Evolutionary conservation across 1,284 basidiomycete genomes (phyloP), one percentile per base, ranked within the genome.

Genomic region (Ustanciosporium gigantosporum): DNA sequence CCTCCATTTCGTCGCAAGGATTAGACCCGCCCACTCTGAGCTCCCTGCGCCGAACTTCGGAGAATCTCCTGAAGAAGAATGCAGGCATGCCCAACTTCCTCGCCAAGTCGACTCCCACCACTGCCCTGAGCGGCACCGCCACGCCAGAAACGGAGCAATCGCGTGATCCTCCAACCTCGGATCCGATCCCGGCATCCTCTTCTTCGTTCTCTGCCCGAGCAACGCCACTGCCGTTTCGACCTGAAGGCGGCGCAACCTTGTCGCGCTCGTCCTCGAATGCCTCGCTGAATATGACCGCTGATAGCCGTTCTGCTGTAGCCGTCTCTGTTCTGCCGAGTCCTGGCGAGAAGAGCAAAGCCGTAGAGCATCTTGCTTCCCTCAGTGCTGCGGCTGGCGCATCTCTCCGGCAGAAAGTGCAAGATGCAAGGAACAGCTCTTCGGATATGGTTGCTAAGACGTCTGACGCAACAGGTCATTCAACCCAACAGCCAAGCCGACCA

Each of bases 341-440:
- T 25, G 13, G 39, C 31, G 53, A 64, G 16, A 59, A 59, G 45
- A 66, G 62, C 45, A 66, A 66, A 39, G 62, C 62, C 7, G 51
- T 66, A 47, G 53, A 67, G 32, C 65, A 62, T 24, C 49, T 68
- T 11, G 52, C 65, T 16, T 70, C 68, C 5, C 60, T 70, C 25
- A 70, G 53, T 24, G 65, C 61, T 5, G 65, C 68, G 8, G 56
- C 65, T 25, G 65, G 65, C 15, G 65, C 60, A 22, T 55, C 67
- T 2, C 49, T 69, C 43, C 46, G 42, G 4, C 55, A 57, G 21
- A 46, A 24, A 20, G 49, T 53, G n/a, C n/a, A n/a, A n/a, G n/a
- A n/a, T n/a, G n/a, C n/a, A n/a, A n/a, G n/a, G n/a, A n/a, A n/a
- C n/a, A n/a, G n/a, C n/a, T n/a, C n/a, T n/a, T n/a, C n/a, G n/a